Evolutionary conservation across 2,329 filamentous ascomycete species (phyloP).

Genomic region (Blastomyces silverae): DNA sequence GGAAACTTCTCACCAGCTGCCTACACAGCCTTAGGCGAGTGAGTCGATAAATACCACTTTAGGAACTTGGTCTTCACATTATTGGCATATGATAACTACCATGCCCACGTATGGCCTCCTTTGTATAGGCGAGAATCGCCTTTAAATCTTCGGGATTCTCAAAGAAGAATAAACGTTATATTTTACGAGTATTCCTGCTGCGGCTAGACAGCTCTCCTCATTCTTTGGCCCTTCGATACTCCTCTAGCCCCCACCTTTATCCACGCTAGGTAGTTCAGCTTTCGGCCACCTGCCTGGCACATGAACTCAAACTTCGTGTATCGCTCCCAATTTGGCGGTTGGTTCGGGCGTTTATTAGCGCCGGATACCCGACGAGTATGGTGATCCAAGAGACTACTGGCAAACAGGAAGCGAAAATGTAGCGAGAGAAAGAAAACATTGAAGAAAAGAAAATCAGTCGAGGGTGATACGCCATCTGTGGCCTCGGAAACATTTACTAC

Average conservation of each 20-base stretch:
- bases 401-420: background rate
- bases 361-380: background rate
- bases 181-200: no score
- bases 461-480: background rate
- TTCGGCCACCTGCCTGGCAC: background rate
- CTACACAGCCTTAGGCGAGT: background rate
- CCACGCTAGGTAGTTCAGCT: background rate
- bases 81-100: background rate
- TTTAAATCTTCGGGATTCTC: no score
- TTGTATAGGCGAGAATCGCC: no score
- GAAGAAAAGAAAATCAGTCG: background rate
- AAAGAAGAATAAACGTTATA: no score
- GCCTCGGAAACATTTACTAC: background rate
- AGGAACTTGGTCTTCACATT: background rate
- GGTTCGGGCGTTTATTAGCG: background rate
- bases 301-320: background rate
- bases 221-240: background rate
- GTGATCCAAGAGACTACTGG: background rate
- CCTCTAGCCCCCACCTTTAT: background rate
- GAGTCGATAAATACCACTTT: background rate
- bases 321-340: background rate
- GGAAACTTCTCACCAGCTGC: background rate
- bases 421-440: background rate
- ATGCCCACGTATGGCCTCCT: background rate
- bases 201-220: background rate